These are phyloP conservation scores for Colletotrichum echinochloae DNA, from an alignment of 2,329 filamentous ascomycete genomes.

Conservation along the genomic window DNA sequence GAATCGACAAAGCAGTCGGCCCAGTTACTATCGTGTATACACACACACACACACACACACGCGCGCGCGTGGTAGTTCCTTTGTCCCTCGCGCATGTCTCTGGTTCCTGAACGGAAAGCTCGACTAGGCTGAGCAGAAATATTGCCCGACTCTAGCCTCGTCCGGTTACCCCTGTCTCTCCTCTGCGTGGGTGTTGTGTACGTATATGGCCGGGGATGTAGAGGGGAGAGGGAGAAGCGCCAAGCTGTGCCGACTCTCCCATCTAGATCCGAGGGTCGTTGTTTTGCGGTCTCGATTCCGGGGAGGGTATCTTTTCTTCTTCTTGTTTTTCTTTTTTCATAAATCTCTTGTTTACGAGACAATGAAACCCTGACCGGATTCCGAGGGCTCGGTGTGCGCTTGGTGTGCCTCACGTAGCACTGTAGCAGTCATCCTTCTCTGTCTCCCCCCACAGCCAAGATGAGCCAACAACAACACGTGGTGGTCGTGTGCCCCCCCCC, in stretches of 20 bases:
- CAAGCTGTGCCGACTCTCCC: no score
- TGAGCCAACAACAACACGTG: constrained; percentile 9
- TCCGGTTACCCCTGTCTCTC: neutral
- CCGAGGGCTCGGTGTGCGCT: constrained; percentile 18
- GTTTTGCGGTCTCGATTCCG: neutral
- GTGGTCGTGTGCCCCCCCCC: no score
- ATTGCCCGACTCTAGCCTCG: constrained; percentile 20
- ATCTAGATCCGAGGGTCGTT: neutral
- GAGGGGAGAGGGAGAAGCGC: neutral
- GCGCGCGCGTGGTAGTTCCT: neutral
- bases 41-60: neutral
- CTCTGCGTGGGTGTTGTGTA: neutral
- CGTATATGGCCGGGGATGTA: neutral
- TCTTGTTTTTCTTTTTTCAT: neutral
- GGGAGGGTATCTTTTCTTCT: no score
- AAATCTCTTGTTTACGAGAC: constrained; percentile 15
- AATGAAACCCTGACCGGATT: constrained; percentile 32
- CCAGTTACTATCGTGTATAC: no score
- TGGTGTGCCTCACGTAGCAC: neutral
- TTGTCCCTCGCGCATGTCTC: constrained; percentile 16
- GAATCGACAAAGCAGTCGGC: no score
- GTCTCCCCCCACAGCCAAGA: no score
- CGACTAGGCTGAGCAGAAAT: neutral
- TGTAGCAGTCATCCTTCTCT: no score
- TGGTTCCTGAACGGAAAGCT: neutral